These are phyloP conservation scores for Fagopyrum tataricum DNA, from an alignment of 148 eudicot species.

Conservation along the genomic window DNA sequence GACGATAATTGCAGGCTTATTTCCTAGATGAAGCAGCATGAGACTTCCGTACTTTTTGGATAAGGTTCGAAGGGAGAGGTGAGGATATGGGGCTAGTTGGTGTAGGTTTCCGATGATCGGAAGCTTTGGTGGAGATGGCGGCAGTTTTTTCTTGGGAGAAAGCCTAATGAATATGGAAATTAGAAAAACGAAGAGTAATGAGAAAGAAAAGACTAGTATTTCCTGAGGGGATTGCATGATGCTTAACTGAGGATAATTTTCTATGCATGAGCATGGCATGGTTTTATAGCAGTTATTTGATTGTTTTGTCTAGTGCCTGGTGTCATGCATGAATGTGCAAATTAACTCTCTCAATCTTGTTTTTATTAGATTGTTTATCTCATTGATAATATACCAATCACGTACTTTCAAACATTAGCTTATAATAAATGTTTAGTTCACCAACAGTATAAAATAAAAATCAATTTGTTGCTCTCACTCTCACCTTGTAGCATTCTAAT, in stretches of 20 bases:
- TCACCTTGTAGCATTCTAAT: too few species aligned
- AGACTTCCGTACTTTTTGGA: conserved; percentile 7
- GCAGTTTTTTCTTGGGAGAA: conserved; percentile 15
- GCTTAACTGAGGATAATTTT: neutral
- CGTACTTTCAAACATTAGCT: too few species aligned
- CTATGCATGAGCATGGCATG: neutral
- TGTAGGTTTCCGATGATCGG: conserved; percentile 69
- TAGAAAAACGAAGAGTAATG: neutral
- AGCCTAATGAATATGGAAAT: conserved; percentile 23
- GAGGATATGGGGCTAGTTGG: conserved; percentile 16
- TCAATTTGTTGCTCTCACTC: too few species aligned
- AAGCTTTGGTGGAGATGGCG: conserved; percentile 55
- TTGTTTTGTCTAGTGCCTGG: neutral
- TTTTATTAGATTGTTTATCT: too few species aligned
- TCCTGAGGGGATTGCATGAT: neutral
- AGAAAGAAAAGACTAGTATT: neutral
- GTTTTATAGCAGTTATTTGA: neutral
- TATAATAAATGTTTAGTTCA: too few species aligned
- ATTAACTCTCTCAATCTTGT: neutral
- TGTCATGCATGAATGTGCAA: neutral
- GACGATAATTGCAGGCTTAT: conserved; percentile 23
- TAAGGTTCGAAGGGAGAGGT: conserved; percentile 13
- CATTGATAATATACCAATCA: too few species aligned
- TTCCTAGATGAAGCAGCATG: conserved; percentile 48
- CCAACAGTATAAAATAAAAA: too few species aligned